Evolutionary conservation across 2,329 filamentous ascomycete genomes (phyloP).

Genomic region (Chaetomium strumarium): DNA sequence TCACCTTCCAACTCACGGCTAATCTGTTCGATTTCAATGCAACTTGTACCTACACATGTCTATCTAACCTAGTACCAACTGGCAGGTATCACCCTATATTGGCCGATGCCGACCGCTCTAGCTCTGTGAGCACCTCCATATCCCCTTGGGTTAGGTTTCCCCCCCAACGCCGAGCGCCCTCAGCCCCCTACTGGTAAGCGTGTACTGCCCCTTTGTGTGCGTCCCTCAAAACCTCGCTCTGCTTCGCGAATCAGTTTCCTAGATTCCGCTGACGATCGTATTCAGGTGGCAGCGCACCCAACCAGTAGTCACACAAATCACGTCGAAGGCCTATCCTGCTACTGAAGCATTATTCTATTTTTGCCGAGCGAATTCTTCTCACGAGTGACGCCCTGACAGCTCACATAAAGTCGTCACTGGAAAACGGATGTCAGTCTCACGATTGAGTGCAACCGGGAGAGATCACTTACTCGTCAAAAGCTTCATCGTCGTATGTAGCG

Average conservation of each 20-base stretch:
- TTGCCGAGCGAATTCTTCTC: conserved; percentile 13
- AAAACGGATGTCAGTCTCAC: background rate
- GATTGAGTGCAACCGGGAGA: background rate
- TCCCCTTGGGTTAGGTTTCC: background rate
- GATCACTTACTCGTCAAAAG: conserved; percentile 60
- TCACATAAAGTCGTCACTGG: conserved; percentile 70
- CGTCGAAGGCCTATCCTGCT: background rate
- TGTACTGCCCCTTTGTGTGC: no score
- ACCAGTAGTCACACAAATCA: no score
- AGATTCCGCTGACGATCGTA: no score
- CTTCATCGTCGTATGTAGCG: conserved; percentile 67
- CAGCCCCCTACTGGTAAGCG: no score
- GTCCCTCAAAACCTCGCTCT: no score
- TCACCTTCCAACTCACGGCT: no score
- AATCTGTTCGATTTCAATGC: no score
- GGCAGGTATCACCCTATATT: no score
- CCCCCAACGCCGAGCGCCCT: background rate
- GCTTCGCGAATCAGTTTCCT: no score
- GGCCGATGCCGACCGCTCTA: background rate
- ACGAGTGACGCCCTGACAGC: conserved; percentile 13
- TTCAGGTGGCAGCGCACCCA: no score
- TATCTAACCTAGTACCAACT: no score
- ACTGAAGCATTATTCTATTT: conserved; percentile 4
- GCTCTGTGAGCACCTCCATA: background rate
- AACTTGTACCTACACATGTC: no score